Percentiles rank a stretch among this genome's conserved stretches.
phyloP scores from a whole-genome alignment of 1,284 basidiomycete species.

The Sanghuangporus sanghuang region DNA sequence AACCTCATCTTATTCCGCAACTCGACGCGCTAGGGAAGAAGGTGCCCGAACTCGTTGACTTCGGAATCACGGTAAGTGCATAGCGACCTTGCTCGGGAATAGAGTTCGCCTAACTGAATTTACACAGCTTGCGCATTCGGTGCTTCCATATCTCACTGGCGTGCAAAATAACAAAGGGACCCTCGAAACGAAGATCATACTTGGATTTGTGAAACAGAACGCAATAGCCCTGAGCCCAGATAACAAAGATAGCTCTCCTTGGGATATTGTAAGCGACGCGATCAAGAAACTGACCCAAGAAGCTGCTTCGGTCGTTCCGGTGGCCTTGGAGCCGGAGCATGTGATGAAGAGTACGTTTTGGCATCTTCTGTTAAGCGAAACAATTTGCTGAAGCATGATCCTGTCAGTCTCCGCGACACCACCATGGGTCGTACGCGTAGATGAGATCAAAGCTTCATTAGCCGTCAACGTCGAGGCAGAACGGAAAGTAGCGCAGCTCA shows the following conservation, averaged over 20 bases:
- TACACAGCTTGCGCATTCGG: constrained; percentile 75
- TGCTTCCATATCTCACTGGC: constrained; percentile 75
- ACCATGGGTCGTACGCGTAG: constrained; percentile 87
- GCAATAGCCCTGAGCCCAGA: constrained; percentile 65
- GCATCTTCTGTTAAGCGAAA: constrained; percentile 10
- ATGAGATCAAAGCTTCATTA: constrained; percentile 79
- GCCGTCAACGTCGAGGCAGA: constrained; percentile 91
- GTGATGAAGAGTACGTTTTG: constrained; percentile 66
- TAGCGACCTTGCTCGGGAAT: neutral
- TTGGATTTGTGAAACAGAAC: constrained; percentile 69
- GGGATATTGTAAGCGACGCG: constrained; percentile 72
- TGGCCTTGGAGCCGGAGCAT: constrained; percentile 73
- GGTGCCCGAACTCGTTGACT: constrained; percentile 80
- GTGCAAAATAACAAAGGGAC: constrained; percentile 70
- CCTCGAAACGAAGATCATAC: constrained; percentile 69
- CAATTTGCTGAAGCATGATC: neutral
- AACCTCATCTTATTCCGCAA: constrained; percentile 62
- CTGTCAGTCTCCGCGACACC: constrained; percentile 64
- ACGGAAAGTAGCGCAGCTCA: constrained; percentile 76
- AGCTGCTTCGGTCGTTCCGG: constrained; percentile 62
- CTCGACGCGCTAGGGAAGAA: constrained; percentile 67
- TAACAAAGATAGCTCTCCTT: constrained; percentile 59
- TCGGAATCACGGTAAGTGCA: constrained; percentile 73
- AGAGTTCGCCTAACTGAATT: neutral
- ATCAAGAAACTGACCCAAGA: constrained; percentile 69